Evolutionary conservation across 2,329 filamentous ascomycete genomes (phyloP), one percentile per base, ranked within the genome.

Genomic region (Cryphonectria parasitica): DNA sequence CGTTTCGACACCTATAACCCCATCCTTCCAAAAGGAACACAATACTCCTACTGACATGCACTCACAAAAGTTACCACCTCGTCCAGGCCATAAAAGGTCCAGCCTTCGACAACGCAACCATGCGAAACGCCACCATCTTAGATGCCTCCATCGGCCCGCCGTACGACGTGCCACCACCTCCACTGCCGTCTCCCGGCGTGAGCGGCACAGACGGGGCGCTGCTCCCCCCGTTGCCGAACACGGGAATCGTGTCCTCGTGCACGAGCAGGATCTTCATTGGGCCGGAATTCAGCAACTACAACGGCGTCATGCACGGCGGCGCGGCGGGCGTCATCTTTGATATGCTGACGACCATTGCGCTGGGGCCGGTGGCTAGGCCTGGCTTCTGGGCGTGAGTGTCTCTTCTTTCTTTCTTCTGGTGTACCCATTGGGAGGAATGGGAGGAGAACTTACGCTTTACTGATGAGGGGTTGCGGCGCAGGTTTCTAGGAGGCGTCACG

Each of bases 241-340:
- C 41, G 36, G 56, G 62, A 22, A 67, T 75, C 28, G n/a, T 72
- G 22, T 77, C 81, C 13, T 80, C 78, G 0, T 79, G 78, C 2
- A 79, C 81, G 5, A 86, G 83, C 75, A 80, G 79, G 31, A 80
- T 88, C 71, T 77, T 74, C 3, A 82, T 87, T 22, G 79, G 82
- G 13, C 74, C 75, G 15, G 76, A 77, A 63, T 82, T 87, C 67
- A 81, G 82, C 72, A 88, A 88, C 75, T 75, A 80, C 61, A 79
- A 80, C 43, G 81, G 81, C 1, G 84, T 83, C 43, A 80, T 88
- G 73, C 86, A 88, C 74, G 86, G 86, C 28, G 86, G 86, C 8
- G 85, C 85, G 2, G 85, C 85, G 2, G 83, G 84, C 0, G 78
- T 86, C 6, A 84, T 88, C 60, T 87, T 87, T 71, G 88, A 90